Base-by-base conservation (phyloP, 2,329 filamentous ascomycete species). In the Daldinia eschscholtzii region DNA sequence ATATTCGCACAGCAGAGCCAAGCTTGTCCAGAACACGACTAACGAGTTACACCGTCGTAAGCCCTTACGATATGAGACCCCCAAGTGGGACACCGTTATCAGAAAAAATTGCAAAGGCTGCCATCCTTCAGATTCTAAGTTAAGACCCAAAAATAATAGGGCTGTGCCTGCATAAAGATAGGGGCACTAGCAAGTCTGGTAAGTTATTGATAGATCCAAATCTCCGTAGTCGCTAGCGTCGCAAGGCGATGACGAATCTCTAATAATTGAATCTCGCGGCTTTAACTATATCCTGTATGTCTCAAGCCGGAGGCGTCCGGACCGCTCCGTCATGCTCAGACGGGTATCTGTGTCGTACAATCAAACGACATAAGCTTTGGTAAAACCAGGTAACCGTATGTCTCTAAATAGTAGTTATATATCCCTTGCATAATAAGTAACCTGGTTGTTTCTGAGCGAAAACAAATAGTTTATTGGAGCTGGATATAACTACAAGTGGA, bases 201-300 rank as follows among this genome's bases (percentile, higher is more conserved):
- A 53, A 65, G 42, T 52, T 64, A 59, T 66, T 57, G 44, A 64
- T 57, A 30, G 18, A 67, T 52, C 30, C 15, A 44, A 66, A 68
- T 64, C 57, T 64, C 66, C 63, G 62, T 61, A 60, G 58, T 64
- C 50, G 37, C 44, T 66, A 60, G 63, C 62, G n/a, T 37, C 10
- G 39, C 13, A 30, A 50, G 10, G 10, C 15, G 56, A 44, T 65
- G 60, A 60, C 57, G 57, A 66, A 61, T 58, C 56, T 41, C 41
- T 26, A 66, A 62, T 66, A 64, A 44, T 18, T 58, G 20, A 23
- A 59, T 56, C 39, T 61, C 48, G 52, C 6, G 61, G 65, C 60
- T 44, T 64, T 26, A 39, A 62, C 46, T 68, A 71, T 68, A 35
- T 63, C 28, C 62, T 68, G 65, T 41, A 59, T 68, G 68, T 70